A percentile compares a stretch with the other conserved stretches of the same genome.
These are phyloP conservation scores for Pisolithus thermaeus DNA, from an alignment of 1,284 basidiomycete genomes.

Conservation along the genomic window DNA sequence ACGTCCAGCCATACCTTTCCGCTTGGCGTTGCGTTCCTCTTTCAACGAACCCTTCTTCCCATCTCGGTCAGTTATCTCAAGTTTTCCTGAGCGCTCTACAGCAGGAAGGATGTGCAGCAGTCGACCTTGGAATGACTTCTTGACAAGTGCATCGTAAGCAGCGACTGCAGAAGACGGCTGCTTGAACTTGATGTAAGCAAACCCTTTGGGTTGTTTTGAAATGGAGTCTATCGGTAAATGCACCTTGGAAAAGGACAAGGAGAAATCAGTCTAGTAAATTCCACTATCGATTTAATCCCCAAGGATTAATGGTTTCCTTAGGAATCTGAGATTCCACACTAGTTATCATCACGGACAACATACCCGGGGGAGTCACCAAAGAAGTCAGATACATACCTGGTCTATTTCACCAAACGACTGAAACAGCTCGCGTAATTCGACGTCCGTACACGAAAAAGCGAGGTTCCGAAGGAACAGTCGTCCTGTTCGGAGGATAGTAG, in stretches of 20 bases:
- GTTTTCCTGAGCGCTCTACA: conserved; percentile 54
- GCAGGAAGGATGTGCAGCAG: conserved; percentile 87
- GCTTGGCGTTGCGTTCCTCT: conserved; percentile 64
- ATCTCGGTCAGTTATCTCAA: conserved; percentile 39
- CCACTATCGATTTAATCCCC: conserved; percentile 48
- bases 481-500: conserved; percentile 71
- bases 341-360: conserved; percentile 40
- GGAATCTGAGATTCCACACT: conserved; percentile 60
- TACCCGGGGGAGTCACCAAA: not conserved
- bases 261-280: conserved; percentile 34
- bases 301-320: not conserved
- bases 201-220: conserved; percentile 72
- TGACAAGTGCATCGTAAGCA: conserved; percentile 79
- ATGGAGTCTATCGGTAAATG: conserved; percentile 75
- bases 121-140: conserved; percentile 87
- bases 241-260: conserved; percentile 40
- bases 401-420: conserved; percentile 65
- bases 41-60: conserved; percentile 55
- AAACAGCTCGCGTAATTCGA: conserved; percentile 71
- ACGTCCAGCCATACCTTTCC: conserved; percentile 69
- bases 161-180: conserved; percentile 62
- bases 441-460: conserved; percentile 76
- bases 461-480: conserved; percentile 92
- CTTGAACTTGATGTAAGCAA: conserved; percentile 80
- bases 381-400: conserved; percentile 47